These are phyloP conservation scores for Kurtzmaniella quercitrusa DNA, from an alignment of 1,139 yeast genomes.

Conservation along the genomic window DNA sequence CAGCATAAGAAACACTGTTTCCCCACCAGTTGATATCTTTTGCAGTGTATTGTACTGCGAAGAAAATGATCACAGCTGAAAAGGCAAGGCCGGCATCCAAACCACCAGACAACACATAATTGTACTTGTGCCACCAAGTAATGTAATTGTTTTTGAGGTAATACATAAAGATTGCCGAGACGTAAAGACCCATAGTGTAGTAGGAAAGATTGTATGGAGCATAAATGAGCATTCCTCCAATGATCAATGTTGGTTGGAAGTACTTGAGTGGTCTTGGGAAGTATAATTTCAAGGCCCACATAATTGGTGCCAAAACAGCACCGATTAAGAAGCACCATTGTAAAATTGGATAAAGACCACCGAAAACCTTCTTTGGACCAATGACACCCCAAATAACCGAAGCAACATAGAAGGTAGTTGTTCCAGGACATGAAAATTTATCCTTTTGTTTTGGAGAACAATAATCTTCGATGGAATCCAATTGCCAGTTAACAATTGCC, in stretches of 20 bases:
- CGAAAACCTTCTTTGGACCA: slow-evolving; percentile 52
- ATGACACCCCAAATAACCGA: slow-evolving; percentile 63
- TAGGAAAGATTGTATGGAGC: slow-evolving; percentile 54
- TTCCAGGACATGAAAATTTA: slow-evolving; percentile 48
- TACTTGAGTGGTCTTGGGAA: slow-evolving; percentile 27
- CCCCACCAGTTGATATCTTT: slow-evolving; percentile 57
- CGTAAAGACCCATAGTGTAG: slow-evolving; percentile 39
- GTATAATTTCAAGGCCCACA: slow-evolving; percentile 35
- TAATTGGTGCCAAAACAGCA: slow-evolving; percentile 40
- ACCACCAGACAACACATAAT: slow-evolving; percentile 49
- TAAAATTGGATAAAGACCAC: slow-evolving; percentile 44
- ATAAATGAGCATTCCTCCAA: slow-evolving; percentile 33
- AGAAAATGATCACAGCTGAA: slow-evolving; percentile 49
- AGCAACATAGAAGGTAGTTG: slow-evolving; percentile 48
- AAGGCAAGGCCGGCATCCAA: slow-evolving; percentile 53
- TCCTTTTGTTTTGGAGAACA: slow-evolving; percentile 42
- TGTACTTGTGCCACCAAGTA: slow-evolving; percentile 59
- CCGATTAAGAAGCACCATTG: slow-evolving; percentile 55
- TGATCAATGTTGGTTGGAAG: slow-evolving; percentile 42
- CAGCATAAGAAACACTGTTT: slow-evolving; percentile 38
- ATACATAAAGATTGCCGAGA: slow-evolving; percentile 43
- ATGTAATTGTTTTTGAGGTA: slow-evolving; percentile 39
- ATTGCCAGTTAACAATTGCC: slow-evolving; percentile 53
- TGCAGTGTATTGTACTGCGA: slow-evolving; percentile 46
- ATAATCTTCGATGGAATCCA: slow-evolving; percentile 31